Percentiles rank a stretch among this genome's conserved stretches.
Conservation (phyloP, 2,329 filamentous ascomycete genomes). For the Corynespora cassiicola region DNA sequence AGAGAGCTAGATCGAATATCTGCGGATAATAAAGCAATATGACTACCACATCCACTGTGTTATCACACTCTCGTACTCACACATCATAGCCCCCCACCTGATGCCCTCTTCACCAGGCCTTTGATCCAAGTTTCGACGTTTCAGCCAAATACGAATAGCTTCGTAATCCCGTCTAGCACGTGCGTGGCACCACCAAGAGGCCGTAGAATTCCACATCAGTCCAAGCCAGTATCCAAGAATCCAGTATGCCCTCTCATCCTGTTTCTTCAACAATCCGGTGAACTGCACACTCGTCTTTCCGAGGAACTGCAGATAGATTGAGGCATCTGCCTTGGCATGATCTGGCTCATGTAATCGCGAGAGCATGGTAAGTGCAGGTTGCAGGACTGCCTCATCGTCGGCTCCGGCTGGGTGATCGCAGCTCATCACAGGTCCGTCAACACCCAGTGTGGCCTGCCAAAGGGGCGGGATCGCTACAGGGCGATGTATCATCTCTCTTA, state of each 20-base stretch:
- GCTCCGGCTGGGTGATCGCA: too few relatives aligned
- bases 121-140: neutral
- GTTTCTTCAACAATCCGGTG: neutral
- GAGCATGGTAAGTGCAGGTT: neutral
- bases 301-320: neutral
- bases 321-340: neutral
- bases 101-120: neutral
- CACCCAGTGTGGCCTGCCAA: too few relatives aligned
- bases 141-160: constrained; percentile 3
- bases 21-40: too few relatives aligned
- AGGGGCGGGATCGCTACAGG: too few relatives aligned
- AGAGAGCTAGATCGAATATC: too few relatives aligned
- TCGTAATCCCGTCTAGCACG: constrained; percentile 7
- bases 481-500: neutral
- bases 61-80: too few relatives aligned
- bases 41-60: too few relatives aligned
- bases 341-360: constrained; percentile 1
- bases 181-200: constrained; percentile 7
- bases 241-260: constrained; percentile 10
- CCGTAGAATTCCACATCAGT: constrained; percentile 3
- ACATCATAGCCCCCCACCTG: constrained; percentile 2
- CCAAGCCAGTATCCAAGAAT: constrained; percentile 12
- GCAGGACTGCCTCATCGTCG: too few relatives aligned
- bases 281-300: constrained; percentile 1
- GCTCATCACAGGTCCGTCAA: too few relatives aligned